Evolutionary conservation across 2,329 filamentous ascomycete genomes (phyloP), one percentile per base, ranked within the genome.

Genomic region (Pseudodiploospora longispora): DNA sequence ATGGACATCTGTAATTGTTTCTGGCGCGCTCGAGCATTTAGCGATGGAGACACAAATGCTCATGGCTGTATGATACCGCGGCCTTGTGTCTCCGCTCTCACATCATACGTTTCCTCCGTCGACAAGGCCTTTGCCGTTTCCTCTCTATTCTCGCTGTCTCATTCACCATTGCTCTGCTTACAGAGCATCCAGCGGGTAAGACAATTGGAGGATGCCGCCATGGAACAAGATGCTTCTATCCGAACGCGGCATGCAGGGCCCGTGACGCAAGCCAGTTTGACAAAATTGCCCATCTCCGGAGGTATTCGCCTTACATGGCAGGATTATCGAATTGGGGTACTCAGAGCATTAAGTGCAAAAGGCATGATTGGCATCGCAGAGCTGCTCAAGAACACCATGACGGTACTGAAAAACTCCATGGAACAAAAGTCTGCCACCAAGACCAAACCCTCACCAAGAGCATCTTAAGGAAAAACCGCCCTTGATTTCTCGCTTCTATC

Each of bases 1-100:
- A 90, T 93, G 80, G 88, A 95, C 58, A 75, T 89, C 30, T 90
- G 87, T 68, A 94, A 94, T 59, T 80, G 85, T 41, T 62, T 93
- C 38, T 94, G 87, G 87, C 78, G 87, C 6, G 77, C 78, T 27
- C 78, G 82, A 9, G 87, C 83, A 1, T 83, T 94, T 47, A 78
- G 78, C 46, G 67, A 67, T 9, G 68, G 69, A 2, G 85, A 91
- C 51, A 66, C 74, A n/a, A 81, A 81, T 54, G 71, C 78, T 2
- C 70, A 72, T 42, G 79, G 76, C 6, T 80, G 76, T 52, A 62
- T 74, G 47, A 51, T 78, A 6, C 60, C 74, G 10, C 55, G 56
- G 8, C 48, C 64, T 1, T 67, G 80, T 2, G 65, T 76, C 10
- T 55, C 64, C 6, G 55, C 57, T 2, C 63, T 82, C 33, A 61